Evolutionary conservation across 2,329 filamentous ascomycete species (phyloP).

Genomic region (Beauveria pseudobassiana): DNA sequence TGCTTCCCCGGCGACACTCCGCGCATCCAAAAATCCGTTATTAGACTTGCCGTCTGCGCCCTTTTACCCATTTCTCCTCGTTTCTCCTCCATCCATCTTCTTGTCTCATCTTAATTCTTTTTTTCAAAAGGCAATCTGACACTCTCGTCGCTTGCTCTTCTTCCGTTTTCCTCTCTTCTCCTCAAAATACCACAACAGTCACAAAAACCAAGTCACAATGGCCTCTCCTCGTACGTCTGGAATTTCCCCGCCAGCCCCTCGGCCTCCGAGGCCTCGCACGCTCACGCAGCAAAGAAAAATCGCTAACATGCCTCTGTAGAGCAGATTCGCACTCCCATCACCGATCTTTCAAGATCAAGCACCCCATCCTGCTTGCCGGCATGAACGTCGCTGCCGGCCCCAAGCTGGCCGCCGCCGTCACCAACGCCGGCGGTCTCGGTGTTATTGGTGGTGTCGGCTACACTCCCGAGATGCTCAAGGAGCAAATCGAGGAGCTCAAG

Average conservation of each 20-base stretch:
- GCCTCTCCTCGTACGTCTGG: slow-evolving; percentile 10
- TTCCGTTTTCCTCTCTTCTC: not conserved
- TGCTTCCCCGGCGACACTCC: not conserved
- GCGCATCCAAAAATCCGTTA: slow-evolving; percentile 6
- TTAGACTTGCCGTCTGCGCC: slow-evolving; percentile 3
- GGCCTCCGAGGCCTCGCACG: not conserved
- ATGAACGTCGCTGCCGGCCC: slow-evolving; percentile 99
- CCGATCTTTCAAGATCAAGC: slow-evolving; percentile 98
- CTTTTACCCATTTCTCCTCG: not conserved
- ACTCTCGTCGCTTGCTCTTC: not conserved
- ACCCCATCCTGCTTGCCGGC: slow-evolving; percentile 89
- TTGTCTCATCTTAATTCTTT: slow-evolving; percentile 10
- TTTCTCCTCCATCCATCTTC: slow-evolving; percentile 10
- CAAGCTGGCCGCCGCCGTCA: slow-evolving; percentile 91
- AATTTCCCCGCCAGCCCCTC: not conserved
- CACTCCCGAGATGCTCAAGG: slow-evolving; percentile 92
- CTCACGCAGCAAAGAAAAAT: not conserved
- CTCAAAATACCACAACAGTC: not conserved
- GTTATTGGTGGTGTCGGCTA: slow-evolving; percentile 95
- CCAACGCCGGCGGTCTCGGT: slow-evolving; percentile 92
- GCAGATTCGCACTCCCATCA: slow-evolving; percentile 77
- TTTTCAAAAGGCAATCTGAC: not conserved
- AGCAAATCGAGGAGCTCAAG: slow-evolving; percentile 95
- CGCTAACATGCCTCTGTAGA: slow-evolving; percentile 19
- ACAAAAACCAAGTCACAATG: slow-evolving; percentile 5